Evolutionary conservation across 768 basidiomycete genomes (phyloP).

Genomic region (Russula abietina): DNA sequence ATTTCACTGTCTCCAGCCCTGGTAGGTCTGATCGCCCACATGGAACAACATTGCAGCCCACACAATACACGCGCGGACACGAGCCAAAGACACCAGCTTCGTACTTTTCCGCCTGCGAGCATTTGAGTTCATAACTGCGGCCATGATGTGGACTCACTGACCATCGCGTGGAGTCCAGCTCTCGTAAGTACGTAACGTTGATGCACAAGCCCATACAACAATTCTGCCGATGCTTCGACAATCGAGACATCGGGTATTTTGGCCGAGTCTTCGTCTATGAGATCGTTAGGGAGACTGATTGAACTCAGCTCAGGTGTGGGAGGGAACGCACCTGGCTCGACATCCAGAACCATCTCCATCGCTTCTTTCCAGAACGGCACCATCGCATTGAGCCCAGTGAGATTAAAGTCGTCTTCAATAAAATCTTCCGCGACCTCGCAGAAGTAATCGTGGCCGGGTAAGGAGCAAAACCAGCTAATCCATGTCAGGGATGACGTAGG

Average conservation of each 20-base stretch:
- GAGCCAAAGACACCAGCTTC: conserved; percentile 86
- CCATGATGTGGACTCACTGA: conserved; percentile 32
- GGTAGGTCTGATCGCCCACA: conserved; percentile 95
- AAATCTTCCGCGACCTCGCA: conserved; percentile 98
- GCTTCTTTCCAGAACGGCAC: conserved; percentile 99
- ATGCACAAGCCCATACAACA: conserved; percentile 95
- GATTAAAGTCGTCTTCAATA: conserved; percentile 98
- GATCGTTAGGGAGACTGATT: conserved; percentile 23
- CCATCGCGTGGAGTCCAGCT: conserved; percentile 92
- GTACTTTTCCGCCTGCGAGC: conserved; percentile 84
- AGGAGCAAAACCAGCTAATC: conserved; percentile 95
- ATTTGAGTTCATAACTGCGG: conserved; percentile 9
- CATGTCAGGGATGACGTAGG: conserved; percentile 89
- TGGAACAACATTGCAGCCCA: conserved; percentile 83
- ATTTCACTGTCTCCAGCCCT: conserved; percentile 93
- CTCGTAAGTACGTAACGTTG: conserved; percentile 96
- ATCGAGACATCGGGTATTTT: conserved; percentile 99
- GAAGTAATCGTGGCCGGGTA: conserved; percentile 96
- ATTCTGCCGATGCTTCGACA: conserved; percentile 94
- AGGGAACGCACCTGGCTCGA: conserved; percentile 83
- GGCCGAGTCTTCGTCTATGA: conserved; percentile 77
- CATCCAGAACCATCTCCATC: conserved; percentile 99
- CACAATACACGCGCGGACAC: conserved; percentile 94
- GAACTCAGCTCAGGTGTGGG: conserved; percentile 8
- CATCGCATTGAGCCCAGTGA: conserved; percentile 91